Evolutionary conservation across 2,329 filamentous ascomycete genomes (phyloP), one percentile per base, ranked within the genome.

Genomic region (Onygenales sp.): DNA sequence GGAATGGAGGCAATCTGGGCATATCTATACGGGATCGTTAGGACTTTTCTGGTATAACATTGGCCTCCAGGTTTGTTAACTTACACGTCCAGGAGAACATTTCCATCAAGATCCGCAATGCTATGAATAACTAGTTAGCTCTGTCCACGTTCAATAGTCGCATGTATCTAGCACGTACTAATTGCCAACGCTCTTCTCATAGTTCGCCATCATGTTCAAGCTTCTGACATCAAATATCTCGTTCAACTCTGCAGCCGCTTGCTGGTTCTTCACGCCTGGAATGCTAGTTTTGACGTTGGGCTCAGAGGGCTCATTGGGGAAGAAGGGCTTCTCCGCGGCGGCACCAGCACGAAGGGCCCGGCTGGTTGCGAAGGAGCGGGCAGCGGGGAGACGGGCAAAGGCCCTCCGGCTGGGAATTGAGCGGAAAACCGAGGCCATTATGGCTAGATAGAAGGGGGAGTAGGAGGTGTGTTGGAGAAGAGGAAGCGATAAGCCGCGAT

Each of bases 1-100:
- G 90, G 87, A 62, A 95, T 95, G 42, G 88, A 95, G 58, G 90
- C 90, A 65, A 95, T 95, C 73, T 95, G 90, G 50, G 90, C 87
- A 66, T 92, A 92, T 55, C 84, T 86, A 59, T 14, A 33, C n/a
- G 4, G 21, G n/a, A 31, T n/a, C 21, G 4, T 27, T 27, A 27
- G 21, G 21, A 27, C 4, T 27, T 27, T 27, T 44, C 40, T 6
- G 39, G 13, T 31, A 33, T 49, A 32, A 3, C n/a, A 3, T 21
- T 48, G 13, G 32, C 21, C 21, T 27, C 21, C 21, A 42, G 27
- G 21, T n/a, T 11, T 40, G 46, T 49, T 33, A 42, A 66, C 71
- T 62, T 69, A 76, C 66, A 78, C 75, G 66, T 78, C 75, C 37
- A 78, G 66, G 37, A 77, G 66, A 48, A 76, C 64, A 61, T 78